Conservation (phyloP, 768 basidiomycete species). For the Lactarius indigo region DNA sequence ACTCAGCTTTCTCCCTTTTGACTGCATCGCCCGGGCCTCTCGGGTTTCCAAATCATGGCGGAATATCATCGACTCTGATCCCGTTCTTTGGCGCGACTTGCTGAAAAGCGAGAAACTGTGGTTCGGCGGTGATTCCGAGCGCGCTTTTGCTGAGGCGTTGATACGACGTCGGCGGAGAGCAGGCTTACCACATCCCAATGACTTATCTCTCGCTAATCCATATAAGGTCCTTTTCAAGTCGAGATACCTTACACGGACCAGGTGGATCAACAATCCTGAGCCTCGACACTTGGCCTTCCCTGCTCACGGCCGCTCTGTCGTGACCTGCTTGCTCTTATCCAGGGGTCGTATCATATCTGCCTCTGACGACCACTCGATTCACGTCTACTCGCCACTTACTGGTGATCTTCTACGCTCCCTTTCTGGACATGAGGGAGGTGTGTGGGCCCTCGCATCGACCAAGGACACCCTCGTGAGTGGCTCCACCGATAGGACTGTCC, state of each 20-base stretch:
- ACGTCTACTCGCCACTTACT: constrained; percentile 85
- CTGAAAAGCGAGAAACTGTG: constrained; percentile 81
- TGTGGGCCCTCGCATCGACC: constrained; percentile 92
- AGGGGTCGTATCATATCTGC: constrained; percentile 94
- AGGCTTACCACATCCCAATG: constrained; percentile 38
- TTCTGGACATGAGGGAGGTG: constrained; percentile 91
- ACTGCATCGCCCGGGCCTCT: constrained; percentile 80
- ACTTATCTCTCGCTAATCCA: constrained; percentile 75
- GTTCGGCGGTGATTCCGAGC: constrained; percentile 85
- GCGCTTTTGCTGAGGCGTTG: constrained; percentile 71
- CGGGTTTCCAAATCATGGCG: constrained; percentile 89
- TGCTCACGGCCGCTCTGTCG: constrained; percentile 85
- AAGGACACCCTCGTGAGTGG: constrained; percentile 89
- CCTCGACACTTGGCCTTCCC: constrained; percentile 80
- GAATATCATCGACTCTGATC: constrained; percentile 87
- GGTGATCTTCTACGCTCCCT: constrained; percentile 72
- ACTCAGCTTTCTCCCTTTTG: constrained; percentile 78
- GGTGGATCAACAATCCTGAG: constrained; percentile 71
- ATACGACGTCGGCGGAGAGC: constrained; percentile 53
- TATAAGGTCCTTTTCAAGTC: constrained; percentile 94
- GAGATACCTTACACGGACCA: constrained; percentile 71
- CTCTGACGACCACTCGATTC: constrained; percentile 95
- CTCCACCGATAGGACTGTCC: constrained; percentile 88
- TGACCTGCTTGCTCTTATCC: constrained; percentile 95
- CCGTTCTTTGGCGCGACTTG: constrained; percentile 85